These are phyloP conservation scores for Neospora caninum DNA, from an alignment of 169 alveolate species.

Conservation along the genomic window DNA sequence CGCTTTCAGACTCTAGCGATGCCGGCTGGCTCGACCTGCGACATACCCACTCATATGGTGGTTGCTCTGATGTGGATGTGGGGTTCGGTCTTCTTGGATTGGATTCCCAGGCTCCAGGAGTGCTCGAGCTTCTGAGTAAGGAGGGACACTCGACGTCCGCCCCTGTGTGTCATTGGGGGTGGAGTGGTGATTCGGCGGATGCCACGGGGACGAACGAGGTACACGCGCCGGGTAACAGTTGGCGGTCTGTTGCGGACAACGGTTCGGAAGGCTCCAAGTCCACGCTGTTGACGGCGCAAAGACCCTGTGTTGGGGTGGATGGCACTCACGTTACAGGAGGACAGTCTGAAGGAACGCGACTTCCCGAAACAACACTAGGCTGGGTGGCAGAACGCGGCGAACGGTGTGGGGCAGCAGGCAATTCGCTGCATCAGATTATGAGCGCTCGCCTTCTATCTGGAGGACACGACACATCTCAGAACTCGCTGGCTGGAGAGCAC, in stretches of 20 bases:
- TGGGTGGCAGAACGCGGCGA: neutral
- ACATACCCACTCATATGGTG: neutral
- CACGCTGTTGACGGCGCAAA: neutral
- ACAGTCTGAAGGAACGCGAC: neutral
- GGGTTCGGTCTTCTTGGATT: neutral
- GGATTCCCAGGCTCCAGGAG: neutral
- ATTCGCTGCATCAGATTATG: neutral
- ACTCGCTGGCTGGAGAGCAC: neutral
- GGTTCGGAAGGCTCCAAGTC: neutral
- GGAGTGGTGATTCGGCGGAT: neutral
- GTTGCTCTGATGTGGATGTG: neutral
- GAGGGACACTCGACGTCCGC: neutral
- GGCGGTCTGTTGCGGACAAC: neutral
- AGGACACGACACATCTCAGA: neutral
- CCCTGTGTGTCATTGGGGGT: neutral
- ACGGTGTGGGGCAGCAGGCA: neutral
- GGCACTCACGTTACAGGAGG: neutral
- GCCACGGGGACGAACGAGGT: neutral
- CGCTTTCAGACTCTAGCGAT: neutral
- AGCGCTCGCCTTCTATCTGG: neutral
- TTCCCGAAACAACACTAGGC: neutral
- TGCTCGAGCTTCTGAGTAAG: neutral
- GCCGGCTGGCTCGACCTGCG: neutral
- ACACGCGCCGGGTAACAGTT: neutral
- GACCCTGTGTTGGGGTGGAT: neutral